Conservation (phyloP, 306 rosid genomes). For the Geum urbanum region DNA sequence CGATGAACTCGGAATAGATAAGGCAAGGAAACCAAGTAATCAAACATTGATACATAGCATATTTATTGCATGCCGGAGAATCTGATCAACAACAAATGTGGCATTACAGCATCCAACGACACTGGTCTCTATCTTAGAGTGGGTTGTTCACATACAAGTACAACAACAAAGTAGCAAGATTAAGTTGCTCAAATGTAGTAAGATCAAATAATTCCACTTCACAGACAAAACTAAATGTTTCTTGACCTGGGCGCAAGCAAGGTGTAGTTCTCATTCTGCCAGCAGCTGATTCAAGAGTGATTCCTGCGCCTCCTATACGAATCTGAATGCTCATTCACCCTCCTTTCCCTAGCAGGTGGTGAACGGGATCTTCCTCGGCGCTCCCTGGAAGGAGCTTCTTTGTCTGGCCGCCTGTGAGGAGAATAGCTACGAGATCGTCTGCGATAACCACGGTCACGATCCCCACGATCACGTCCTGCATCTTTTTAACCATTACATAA, state of each 20-base stretch:
- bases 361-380: conserved; percentile 41
- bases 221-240: not conserved
- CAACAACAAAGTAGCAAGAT: conserved; percentile 2
- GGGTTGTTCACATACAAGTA: not conserved
- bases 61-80: not conserved
- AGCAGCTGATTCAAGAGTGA: conserved; percentile 16
- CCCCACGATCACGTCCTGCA: conserved; percentile 32
- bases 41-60: not conserved
- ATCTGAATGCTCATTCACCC: conserved; percentile 28
- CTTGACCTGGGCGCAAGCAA: not conserved
- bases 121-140: not conserved
- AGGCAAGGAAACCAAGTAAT: not conserved
- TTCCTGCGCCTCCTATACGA: conserved; percentile 30
- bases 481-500: conserved; percentile 7
- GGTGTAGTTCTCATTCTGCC: conserved; percentile 15
- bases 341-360: conserved; percentile 26
- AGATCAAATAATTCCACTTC: not conserved
- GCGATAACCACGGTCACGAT: not conserved
- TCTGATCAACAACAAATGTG: not conserved
- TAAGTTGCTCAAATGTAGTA: not conserved
- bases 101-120: not conserved
- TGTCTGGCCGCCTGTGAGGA: conserved; percentile 33
- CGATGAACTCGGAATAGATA: not conserved
- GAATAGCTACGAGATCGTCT: conserved; percentile 41
- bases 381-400: conserved; percentile 34